phyloP scores from a whole-genome alignment of 2,329 filamentous ascomycete genomes.

The Fusarium papillatum region DNA sequence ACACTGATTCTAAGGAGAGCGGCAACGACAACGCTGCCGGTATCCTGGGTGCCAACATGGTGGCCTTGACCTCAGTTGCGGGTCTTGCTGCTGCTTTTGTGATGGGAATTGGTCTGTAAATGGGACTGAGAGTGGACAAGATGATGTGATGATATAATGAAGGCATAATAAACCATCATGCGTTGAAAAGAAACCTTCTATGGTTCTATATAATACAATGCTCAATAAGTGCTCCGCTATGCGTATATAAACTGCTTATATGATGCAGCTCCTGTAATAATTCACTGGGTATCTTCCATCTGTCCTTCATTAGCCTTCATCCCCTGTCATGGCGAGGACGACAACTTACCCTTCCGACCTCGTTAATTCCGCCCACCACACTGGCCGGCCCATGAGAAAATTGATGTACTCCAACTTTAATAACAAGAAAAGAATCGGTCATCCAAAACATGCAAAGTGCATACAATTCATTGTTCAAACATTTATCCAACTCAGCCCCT shows the following conservation, averaged over 20 bases:
- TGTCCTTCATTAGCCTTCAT: conserved; percentile 25
- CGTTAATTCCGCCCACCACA: conserved; percentile 18
- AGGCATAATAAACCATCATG: conserved; percentile 17
- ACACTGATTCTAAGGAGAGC: conserved; percentile 23
- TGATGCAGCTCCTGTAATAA: conserved; percentile 22
- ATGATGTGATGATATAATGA: conserved; percentile 14
- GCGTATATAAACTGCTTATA: not conserved
- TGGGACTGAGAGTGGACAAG: not conserved
- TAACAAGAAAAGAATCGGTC: conserved; percentile 26
- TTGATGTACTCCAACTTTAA: conserved; percentile 21
- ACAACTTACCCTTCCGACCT: conserved; percentile 36
- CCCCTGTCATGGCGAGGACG: not conserved
- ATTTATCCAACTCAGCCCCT: not conserved
- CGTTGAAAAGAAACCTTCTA: conserved; percentile 10
- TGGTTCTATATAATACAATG: conserved; percentile 32
- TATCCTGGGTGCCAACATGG: conserved; percentile 37
- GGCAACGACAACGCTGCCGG: conserved; percentile 40
- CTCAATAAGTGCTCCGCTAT: conserved; percentile 6
- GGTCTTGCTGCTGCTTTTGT: conserved; percentile 55
- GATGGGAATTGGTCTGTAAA: conserved; percentile 52
- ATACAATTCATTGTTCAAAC: conserved; percentile 22
- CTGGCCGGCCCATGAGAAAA: conserved; percentile 15
- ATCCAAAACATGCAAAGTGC: conserved; percentile 12
- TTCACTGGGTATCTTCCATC: conserved; percentile 41
- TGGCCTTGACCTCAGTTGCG: conserved; percentile 51